phyloP scores from a whole-genome alignment of 208 protist species.

The Vickermania ingenoplastis region DNA sequence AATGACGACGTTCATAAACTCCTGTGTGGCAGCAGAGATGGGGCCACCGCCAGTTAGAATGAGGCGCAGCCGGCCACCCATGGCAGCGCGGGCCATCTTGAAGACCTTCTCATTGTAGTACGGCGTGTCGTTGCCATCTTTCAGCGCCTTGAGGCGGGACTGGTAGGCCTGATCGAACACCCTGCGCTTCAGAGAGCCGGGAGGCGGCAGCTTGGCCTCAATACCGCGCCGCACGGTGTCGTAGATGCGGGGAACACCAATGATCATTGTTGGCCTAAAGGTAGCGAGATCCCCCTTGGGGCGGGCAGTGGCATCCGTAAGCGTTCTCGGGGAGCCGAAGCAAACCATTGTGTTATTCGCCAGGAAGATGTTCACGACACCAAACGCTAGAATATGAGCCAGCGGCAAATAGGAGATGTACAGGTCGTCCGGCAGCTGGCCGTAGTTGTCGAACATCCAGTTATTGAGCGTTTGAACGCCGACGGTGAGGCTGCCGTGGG shows the following conservation, averaged over 20 bases:
- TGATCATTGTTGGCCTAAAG: slow-evolving; percentile 28
- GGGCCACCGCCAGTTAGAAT: slow-evolving; percentile 50
- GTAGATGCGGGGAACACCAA: slow-evolving; percentile 45
- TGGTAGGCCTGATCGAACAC: slow-evolving; percentile 42
- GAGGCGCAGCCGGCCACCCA: slow-evolving; percentile 33
- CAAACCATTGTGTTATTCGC: slow-evolving; percentile 17
- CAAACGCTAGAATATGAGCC: slow-evolving; percentile 65
- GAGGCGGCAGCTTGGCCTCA: slow-evolving; percentile 23
- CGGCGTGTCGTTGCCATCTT: slow-evolving; percentile 28
- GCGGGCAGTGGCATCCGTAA: slow-evolving; percentile 19
- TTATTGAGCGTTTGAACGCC: slow-evolving; percentile 10
- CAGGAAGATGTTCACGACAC: slow-evolving; percentile 33
- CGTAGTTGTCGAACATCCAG: slow-evolving; percentile 3
- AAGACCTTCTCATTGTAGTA: slow-evolving; percentile 54
- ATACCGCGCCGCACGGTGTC: slow-evolving; percentile 37
- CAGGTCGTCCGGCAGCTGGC: slow-evolving; percentile 16
- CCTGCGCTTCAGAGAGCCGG: slow-evolving; percentile 13
- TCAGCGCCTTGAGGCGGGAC: slow-evolving; percentile 15
- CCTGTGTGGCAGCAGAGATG: slow-evolving; percentile 18
- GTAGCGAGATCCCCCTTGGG: slow-evolving; percentile 34
- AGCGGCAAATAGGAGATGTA: slow-evolving; percentile 64
- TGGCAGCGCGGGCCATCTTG: slow-evolving; percentile 9
- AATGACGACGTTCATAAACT: slow-evolving; percentile 40
- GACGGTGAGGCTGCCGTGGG: slow-evolving; percentile 20
- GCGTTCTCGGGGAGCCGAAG: slow-evolving; percentile 32